A percentile compares a stretch with the other conserved stretches of the same genome.
These are phyloP conservation scores for Aphanomyces cochlioides DNA, from an alignment of 352 stramenopile genomes.

Conservation along the genomic window DNA sequence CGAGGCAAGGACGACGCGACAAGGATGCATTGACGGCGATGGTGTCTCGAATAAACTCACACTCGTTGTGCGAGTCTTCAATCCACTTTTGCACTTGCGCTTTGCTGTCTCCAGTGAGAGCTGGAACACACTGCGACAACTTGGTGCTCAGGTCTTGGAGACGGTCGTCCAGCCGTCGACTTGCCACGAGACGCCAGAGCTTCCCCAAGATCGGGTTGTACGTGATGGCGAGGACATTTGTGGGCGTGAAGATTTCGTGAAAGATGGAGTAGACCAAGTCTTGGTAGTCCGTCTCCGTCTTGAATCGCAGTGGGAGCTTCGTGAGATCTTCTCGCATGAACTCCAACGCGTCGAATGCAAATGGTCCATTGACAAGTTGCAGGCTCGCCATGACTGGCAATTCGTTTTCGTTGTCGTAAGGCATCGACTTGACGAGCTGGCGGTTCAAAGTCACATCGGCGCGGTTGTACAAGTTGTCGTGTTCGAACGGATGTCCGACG, in stretches of 20 bases:
- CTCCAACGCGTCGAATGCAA: background rate
- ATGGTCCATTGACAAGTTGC: no score
- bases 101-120: constrained; percentile 1
- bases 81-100: constrained; percentile 13
- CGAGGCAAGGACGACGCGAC: background rate
- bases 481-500: background rate
- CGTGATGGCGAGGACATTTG: constrained; percentile 21
- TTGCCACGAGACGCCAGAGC: constrained; percentile 19
- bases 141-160: constrained; percentile 2
- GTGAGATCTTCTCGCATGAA: constrained; percentile 6
- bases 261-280: background rate
- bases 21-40: background rate
- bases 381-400: background rate
- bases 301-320: background rate
- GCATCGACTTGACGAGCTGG: background rate
- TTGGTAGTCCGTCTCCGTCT: background rate
- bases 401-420: background rate
- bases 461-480: background rate
- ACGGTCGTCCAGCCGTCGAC: constrained; percentile 4
- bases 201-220: constrained; percentile 23
- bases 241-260: constrained; percentile 2
- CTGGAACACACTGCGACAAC: constrained; percentile 11
- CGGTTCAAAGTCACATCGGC: background rate
- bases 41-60: constrained; percentile 5
- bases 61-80: constrained; percentile 13